phyloP scores from a whole-genome alignment of 1,284 basidiomycete genomes.

The Macrocystidia cucumis region DNA sequence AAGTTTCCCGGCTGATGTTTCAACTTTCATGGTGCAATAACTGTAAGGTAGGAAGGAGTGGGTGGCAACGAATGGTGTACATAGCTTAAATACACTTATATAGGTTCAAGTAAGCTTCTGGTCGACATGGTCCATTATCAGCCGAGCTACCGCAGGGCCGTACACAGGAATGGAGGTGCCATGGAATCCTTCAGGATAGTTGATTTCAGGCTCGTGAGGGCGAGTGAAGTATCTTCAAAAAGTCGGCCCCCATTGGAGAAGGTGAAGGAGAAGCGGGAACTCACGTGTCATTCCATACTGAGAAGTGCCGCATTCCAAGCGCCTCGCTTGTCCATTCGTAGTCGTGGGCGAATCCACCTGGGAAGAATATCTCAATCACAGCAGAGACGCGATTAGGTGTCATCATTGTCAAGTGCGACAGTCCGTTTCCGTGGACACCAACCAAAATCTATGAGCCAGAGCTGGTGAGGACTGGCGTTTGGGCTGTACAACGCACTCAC shows the following conservation, averaged over 20 bases:
- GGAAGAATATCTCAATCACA: slow-evolving; percentile 81
- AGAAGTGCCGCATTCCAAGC: slow-evolving; percentile 69
- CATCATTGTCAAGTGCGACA: slow-evolving; percentile 77
- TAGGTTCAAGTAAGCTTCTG: too few species aligned
- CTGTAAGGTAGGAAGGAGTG: too few species aligned
- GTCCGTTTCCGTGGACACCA: slow-evolving; percentile 77
- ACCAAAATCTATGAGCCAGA: slow-evolving; percentile 50
- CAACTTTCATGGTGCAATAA: too few species aligned
- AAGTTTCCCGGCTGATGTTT: too few species aligned
- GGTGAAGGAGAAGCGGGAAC: slow-evolving; percentile 17
- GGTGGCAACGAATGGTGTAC: too few species aligned
- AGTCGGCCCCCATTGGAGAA: slow-evolving; percentile 3
- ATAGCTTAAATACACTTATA: too few species aligned
- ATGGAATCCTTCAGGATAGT: slow-evolving; percentile 75
- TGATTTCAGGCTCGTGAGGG: slow-evolving; percentile 44
- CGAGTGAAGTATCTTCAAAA: slow-evolving; percentile 37
- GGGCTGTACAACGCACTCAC: slow-evolving; percentile 25
- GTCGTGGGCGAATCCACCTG: slow-evolving; percentile 73
- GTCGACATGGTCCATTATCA: slow-evolving; percentile 45
- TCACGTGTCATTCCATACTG: slow-evolving; percentile 70
- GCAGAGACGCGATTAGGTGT: slow-evolving; percentile 54
- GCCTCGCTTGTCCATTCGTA: slow-evolving; percentile 72
- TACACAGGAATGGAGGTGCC: slow-evolving; percentile 61
- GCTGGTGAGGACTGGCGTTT: slow-evolving; percentile 1
- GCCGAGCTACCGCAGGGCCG: slow-evolving; percentile 40